Base-by-base conservation (phyloP, 2,329 filamentous ascomycete genomes). In the Penicillium olsonii region DNA sequence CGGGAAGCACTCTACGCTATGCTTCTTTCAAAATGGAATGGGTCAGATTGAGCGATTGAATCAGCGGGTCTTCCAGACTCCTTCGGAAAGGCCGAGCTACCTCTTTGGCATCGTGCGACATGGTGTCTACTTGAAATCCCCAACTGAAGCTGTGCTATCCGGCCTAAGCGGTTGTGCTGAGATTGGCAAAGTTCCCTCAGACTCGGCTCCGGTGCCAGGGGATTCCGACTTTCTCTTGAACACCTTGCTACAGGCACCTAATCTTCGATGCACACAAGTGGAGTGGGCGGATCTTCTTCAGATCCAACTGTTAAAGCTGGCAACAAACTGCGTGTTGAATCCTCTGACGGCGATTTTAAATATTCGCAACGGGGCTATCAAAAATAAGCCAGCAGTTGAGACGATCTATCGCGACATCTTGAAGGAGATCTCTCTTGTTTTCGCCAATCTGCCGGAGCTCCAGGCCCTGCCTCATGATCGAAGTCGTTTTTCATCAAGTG, bases 11-110 rank as follows among this genome's bases (percentile, higher is more conserved):
- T 53, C 55, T 10, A 57, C 52, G 2, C 40, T 57, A 8, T 57
- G 52, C 27, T 20, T 57, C 4, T 57, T 57, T 9, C 55, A 57
- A 35, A 57, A 57, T 50, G 55, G 55, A 12, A 37, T 57, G 38
- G 55, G 55, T 2, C 55, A 57, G 31, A 47, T 57, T 14, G 55
- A 57, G 5, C 47, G 55, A 29, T 39, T 57, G 14, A 57, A 57
- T 10, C 20, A 48, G 15, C 35, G 14, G 1, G 27, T 57, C 4
- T 57, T 57, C 9, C 11, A 41, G 2, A 48, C 55, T n/a, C 39
- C 42, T 17, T 27, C 34, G 2, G 41, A 20, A 4, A 39, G 55
- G 5, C 55, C 55, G 1, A 49, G 19, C 5, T 57, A 57, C 17
- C 51, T 55, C 46, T 53, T 53, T 37, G 55, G 55, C 11, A 53